These are phyloP conservation scores for Cyclotella choctawhatcheeana DNA, from an alignment of 108 stramenopile species.

Conservation along the genomic window DNA sequence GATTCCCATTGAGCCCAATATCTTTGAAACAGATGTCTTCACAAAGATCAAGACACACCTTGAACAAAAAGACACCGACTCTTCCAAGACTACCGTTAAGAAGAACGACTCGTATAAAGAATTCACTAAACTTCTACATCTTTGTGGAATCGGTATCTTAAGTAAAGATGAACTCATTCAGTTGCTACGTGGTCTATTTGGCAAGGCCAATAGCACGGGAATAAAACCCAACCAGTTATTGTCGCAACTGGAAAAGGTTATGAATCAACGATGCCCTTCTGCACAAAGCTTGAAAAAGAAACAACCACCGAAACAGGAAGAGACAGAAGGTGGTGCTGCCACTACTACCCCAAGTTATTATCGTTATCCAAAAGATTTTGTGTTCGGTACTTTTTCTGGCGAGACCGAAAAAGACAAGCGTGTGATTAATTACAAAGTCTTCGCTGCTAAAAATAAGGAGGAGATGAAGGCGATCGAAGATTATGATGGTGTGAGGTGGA, in stretches of 20 bases:
- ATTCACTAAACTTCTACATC: conserved; percentile 91
- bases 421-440: conserved; percentile 62
- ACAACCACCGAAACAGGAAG: background rate
- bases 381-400: conserved; percentile 58
- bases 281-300: conserved; percentile 48
- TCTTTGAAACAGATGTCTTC: conserved; percentile 77
- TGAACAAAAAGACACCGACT: conserved; percentile 71
- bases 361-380: conserved; percentile 82
- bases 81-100: conserved; percentile 57
- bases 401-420: conserved; percentile 55
- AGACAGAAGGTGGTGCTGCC: background rate
- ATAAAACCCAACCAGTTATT: conserved; percentile 54
- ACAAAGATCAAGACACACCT: conserved; percentile 75
- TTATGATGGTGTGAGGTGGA: conserved; percentile 65
- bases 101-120: conserved; percentile 83
- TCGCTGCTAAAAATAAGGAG: conserved; percentile 47
- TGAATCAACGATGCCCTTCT: conserved; percentile 77
- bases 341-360: conserved; percentile 46
- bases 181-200: conserved; percentile 84
- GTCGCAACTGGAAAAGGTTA: conserved; percentile 71
- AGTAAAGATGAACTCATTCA: conserved; percentile 90
- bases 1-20: conserved; percentile 62
- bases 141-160: conserved; percentile 87
- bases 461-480: conserved; percentile 48
- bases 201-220: conserved; percentile 48